These are phyloP conservation scores for Ceratonia siliqua DNA, from an alignment of 306 rosid genomes.

Conservation along the genomic window DNA sequence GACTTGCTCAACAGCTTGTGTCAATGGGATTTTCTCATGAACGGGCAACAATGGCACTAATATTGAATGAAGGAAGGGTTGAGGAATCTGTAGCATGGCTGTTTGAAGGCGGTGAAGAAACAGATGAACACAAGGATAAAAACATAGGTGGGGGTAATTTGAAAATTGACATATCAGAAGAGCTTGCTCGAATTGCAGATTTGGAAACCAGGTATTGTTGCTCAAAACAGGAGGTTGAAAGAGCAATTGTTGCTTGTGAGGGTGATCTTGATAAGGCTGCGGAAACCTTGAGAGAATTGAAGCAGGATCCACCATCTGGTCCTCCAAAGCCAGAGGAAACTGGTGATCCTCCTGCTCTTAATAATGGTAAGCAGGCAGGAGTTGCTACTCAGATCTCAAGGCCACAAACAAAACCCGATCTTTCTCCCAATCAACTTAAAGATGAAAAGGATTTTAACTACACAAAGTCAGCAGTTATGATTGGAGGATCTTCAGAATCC, in stretches of 20 bases:
- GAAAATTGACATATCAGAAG: conserved; percentile 91
- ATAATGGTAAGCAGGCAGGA: conserved; percentile 55
- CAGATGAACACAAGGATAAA: conserved; percentile 47
- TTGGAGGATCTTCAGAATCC: conserved; percentile 55
- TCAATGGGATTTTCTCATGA: conserved; percentile 88
- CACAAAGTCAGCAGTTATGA: conserved; percentile 50
- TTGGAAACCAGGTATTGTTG: conserved; percentile 58
- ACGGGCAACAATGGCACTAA: conserved; percentile 74
- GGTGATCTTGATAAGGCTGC: conserved; percentile 89
- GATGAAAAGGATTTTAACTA: conserved; percentile 76
- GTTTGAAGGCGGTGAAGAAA: conserved; percentile 70
- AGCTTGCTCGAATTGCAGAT: conserved; percentile 67
- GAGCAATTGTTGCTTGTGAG: conserved; percentile 76
- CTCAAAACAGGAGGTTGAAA: conserved; percentile 88
- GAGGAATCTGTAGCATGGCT: conserved; percentile 87
- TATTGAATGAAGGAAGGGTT: conserved; percentile 79
- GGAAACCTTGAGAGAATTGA: conserved; percentile 61
- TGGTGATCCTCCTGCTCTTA: conserved; percentile 55
- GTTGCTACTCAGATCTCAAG: conserved; percentile 46
- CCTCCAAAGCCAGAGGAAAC: conserved; percentile 69
- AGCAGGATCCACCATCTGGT: conserved; percentile 55
- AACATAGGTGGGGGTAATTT: conserved; percentile 48
- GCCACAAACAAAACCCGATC: conserved; percentile 52
- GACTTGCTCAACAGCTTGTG: conserved; percentile 84
- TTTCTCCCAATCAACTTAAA: conserved; percentile 52